Conservation (phyloP, 2,329 filamentous ascomycete species). For the Madurella mycetomatis region DNA sequence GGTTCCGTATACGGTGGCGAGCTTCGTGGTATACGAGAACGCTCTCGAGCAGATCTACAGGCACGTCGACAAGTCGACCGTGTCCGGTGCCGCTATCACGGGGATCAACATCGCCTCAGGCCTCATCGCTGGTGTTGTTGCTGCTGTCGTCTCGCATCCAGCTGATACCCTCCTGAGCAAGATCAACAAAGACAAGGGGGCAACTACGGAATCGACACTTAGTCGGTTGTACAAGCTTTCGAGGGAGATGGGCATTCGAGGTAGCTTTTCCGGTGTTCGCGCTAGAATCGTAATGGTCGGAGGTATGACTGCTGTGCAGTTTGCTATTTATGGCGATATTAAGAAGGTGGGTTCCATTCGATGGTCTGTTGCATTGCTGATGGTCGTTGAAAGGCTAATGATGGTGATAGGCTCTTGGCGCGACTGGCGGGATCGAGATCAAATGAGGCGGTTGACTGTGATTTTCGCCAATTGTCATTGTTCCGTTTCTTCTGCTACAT, state of each 20-base stretch:
- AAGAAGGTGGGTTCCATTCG: neutral
- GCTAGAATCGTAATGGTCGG: slow-evolving; percentile 67
- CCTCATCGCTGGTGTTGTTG: slow-evolving; percentile 69
- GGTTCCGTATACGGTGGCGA: slow-evolving; percentile 27
- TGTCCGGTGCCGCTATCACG: slow-evolving; percentile 34
- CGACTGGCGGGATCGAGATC: too few relatives aligned
- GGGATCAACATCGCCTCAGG: slow-evolving; percentile 68
- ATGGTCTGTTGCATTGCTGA: too few relatives aligned
- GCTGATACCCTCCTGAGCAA: slow-evolving; percentile 73
- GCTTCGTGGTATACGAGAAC: slow-evolving; percentile 27
- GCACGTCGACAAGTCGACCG: slow-evolving; percentile 27
- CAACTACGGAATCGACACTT: slow-evolving; percentile 64
- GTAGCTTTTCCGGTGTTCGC: slow-evolving; percentile 63
- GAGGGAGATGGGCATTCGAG: slow-evolving; percentile 63
- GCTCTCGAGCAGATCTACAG: slow-evolving; percentile 20
- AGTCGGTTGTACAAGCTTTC: slow-evolving; percentile 67
- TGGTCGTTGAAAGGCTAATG: too few relatives aligned
- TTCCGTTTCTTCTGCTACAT: too few relatives aligned
- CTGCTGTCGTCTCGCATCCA: slow-evolving; percentile 67
- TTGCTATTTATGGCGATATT: slow-evolving; percentile 61
- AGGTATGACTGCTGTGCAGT: slow-evolving; percentile 63
- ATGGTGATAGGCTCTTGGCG: too few relatives aligned
- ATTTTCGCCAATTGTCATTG: too few relatives aligned
- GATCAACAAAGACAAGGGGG: slow-evolving; percentile 73
- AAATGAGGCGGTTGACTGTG: too few relatives aligned